Percentiles rank a stretch among this genome's conserved stretches.
Conservation (phyloP, 2,329 filamentous ascomycete species). For the Amauroascus verrucosus region DNA sequence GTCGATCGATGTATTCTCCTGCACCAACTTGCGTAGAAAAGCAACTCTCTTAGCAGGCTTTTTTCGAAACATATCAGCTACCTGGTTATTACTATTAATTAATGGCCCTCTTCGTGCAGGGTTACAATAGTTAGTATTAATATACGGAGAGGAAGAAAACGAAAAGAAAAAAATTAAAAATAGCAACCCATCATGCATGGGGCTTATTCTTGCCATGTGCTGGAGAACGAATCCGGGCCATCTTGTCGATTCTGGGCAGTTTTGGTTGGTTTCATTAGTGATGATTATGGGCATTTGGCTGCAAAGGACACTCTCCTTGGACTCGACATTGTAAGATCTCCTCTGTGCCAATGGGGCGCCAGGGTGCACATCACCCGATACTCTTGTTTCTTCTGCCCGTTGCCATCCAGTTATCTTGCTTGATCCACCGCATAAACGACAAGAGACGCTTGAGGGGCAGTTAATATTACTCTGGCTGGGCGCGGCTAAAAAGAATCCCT, state of each 20-base stretch:
- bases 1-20: too few species aligned
- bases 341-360: not conserved
- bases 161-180: not conserved
- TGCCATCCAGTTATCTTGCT: not conserved
- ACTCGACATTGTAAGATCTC: too few species aligned
- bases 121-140: not conserved
- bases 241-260: too few species aligned
- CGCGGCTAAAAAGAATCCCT: conserved; percentile 3
- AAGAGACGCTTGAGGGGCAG: not conserved
- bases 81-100: not conserved
- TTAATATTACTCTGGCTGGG: not conserved
- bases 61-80: too few species aligned
- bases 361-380: not conserved
- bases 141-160: not conserved
- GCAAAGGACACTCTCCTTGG: too few species aligned
- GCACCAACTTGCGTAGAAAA: too few species aligned
- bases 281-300: too few species aligned
- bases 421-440: not conserved
- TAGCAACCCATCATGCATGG: not conserved
- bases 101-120: not conserved
- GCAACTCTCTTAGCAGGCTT: too few species aligned
- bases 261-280: too few species aligned
- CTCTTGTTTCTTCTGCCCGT: not conserved
- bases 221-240: too few species aligned
- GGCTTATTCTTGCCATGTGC: too few species aligned